phyloP scores from a whole-genome alignment of 2,329 filamentous ascomycete species.

The Pseudogymnoascus sp. region DNA sequence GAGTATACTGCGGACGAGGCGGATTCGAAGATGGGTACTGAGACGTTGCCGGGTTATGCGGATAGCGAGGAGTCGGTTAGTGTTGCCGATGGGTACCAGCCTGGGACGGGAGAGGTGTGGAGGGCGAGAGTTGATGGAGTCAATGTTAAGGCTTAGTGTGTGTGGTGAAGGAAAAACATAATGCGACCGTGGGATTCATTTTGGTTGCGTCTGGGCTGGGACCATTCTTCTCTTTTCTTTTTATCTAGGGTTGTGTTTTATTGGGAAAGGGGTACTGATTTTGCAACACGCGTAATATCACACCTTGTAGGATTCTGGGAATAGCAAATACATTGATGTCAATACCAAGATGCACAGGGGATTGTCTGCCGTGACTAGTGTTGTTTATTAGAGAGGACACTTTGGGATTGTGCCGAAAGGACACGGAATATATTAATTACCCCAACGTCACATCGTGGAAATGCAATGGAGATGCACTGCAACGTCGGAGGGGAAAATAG shows the following conservation, averaged over 20 bases:
- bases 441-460: neutral
- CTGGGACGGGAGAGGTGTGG: neutral
- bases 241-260: neutral
- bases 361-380: neutral
- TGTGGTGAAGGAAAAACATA: neutral
- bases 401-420: neutral
- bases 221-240: neutral
- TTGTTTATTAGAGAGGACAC: neutral
- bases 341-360: neutral
- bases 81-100: slow-evolving; percentile 6
- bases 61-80: neutral
- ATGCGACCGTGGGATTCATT: neutral
- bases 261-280: neutral
- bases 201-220: neutral
- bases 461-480: neutral
- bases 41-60: neutral
- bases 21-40: neutral
- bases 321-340: neutral
- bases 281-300: slow-evolving; percentile 6
- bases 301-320: neutral
- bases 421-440: neutral
- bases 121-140: neutral
- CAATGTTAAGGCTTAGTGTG: neutral
- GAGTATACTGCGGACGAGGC: neutral
- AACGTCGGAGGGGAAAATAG: neutral